Conservation (phyloP, 805 yeast species). For the Middelhovenomyces tepae region DNA sequence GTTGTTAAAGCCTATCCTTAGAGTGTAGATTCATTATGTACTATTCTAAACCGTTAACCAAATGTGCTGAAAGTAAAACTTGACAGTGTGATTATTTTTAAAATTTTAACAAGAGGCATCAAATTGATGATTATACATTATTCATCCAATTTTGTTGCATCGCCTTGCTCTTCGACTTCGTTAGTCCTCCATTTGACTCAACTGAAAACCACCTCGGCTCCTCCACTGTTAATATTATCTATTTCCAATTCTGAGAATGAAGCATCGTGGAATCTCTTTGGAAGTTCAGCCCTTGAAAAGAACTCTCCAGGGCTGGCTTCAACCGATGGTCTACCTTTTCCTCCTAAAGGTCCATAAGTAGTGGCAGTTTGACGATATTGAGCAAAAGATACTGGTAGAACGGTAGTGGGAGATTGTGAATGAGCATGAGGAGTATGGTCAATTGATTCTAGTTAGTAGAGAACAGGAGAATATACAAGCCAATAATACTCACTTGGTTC, state of each 20-base stretch:
- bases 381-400: constrained; percentile 31
- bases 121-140: no score
- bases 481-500: constrained; percentile 37
- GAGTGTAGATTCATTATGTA: no score
- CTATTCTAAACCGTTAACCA: no score
- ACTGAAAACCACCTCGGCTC: constrained; percentile 53
- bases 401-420: constrained; percentile 31
- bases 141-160: no score
- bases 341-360: constrained; percentile 28
- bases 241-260: constrained; percentile 59
- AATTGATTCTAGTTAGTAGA: constrained; percentile 23
- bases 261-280: constrained; percentile 64
- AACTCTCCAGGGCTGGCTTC: constrained; percentile 22
- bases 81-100: no score
- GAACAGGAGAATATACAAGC: constrained; percentile 19
- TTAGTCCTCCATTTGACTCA: no score
- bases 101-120: no score
- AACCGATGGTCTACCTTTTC: constrained; percentile 15
- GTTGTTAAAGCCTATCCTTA: no score
- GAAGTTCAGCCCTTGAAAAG: constrained; percentile 53
- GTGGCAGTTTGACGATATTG: constrained; percentile 24
- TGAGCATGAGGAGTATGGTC: constrained; percentile 36
- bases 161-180: no score
- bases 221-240: constrained; percentile 73
- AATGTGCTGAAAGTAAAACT: no score